A percentile compares a stretch with the other conserved stretches of the same genome.
These are phyloP conservation scores for Fremontodendron californicum DNA, from an alignment of 345 rosid genomes.

Conservation along the genomic window DNA sequence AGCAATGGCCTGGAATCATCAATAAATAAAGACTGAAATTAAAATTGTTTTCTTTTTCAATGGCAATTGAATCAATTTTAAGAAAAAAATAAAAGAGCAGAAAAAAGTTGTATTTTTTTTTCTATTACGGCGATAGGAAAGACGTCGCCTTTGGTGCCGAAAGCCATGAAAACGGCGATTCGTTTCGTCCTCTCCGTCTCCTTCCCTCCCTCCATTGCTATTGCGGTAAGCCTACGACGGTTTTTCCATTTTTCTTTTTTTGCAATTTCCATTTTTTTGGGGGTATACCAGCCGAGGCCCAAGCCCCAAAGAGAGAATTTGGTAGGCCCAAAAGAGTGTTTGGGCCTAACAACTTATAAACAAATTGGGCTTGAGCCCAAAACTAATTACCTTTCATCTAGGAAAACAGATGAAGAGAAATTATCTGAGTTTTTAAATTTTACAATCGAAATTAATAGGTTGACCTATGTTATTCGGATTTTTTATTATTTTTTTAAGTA, in stretches of 20 bases:
- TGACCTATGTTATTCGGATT: too few species aligned
- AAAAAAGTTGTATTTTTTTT: background rate
- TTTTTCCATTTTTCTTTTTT: too few species aligned
- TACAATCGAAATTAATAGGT: too few species aligned
- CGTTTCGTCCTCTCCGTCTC: conserved; percentile 36
- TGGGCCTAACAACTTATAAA: background rate
- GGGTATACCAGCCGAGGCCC: too few species aligned
- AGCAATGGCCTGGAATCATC: conserved; percentile 59
- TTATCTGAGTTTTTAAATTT: too few species aligned
- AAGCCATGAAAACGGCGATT: conserved; percentile 73
- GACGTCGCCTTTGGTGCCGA: conserved; percentile 85
- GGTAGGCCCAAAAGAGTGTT: background rate
- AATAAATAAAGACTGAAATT: background rate
- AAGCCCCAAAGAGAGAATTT: background rate
- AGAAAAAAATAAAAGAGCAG: background rate
- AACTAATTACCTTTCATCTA: background rate
- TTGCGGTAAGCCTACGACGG: background rate
- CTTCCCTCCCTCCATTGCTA: background rate
- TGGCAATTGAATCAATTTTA: background rate
- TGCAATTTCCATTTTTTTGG: too few species aligned
- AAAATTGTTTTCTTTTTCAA: background rate
- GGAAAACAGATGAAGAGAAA: too few species aligned
- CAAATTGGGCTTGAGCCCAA: background rate
- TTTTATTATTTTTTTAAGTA: too few species aligned
- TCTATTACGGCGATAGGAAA: conserved; percentile 67